Conservation (phyloP, 139 green algal species). For the Micromonas commoda region DNA sequence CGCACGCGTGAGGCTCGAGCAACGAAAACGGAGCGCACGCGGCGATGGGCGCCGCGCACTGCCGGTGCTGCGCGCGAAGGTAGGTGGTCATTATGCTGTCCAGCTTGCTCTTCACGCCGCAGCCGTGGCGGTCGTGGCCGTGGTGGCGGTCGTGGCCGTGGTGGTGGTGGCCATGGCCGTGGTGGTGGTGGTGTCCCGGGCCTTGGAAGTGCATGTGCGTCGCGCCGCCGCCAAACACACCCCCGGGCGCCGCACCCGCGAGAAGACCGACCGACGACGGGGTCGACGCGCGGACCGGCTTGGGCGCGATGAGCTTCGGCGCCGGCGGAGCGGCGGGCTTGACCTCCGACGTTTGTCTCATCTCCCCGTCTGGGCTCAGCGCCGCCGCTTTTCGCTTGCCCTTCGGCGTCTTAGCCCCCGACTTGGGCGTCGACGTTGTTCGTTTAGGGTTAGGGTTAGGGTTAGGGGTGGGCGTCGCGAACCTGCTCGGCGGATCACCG, state of each 20-base stretch:
- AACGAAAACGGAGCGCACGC: slow-evolving; percentile 57
- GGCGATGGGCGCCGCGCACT: slow-evolving; percentile 49
- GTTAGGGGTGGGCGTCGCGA: too few relatives aligned
- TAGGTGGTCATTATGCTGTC: slow-evolving; percentile 57
- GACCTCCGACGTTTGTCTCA: too few relatives aligned
- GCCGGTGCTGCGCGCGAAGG: slow-evolving; percentile 63
- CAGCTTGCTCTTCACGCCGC: slow-evolving; percentile 39
- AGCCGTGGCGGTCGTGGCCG: background rate
- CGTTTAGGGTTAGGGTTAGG: background rate
- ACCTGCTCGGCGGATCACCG: too few relatives aligned
- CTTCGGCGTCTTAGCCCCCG: background rate
- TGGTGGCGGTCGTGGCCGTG: too few relatives aligned
- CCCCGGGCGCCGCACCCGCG: too few relatives aligned
- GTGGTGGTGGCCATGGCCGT: too few relatives aligned
- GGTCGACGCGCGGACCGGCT: too few relatives aligned
- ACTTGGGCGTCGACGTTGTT: background rate
- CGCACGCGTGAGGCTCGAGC: slow-evolving; percentile 40
- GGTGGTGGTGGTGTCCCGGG: too few relatives aligned
- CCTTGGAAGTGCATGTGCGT: background rate
- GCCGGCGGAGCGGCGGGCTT: too few relatives aligned
- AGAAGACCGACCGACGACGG: background rate
- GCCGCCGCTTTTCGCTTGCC: background rate
- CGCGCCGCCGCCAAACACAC: background rate
- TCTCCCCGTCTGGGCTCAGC: too few relatives aligned
- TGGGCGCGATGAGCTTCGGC: too few relatives aligned